Evolutionary conservation across 331 rosid species (phyloP).

Genomic region (Acacia concinna): DNA sequence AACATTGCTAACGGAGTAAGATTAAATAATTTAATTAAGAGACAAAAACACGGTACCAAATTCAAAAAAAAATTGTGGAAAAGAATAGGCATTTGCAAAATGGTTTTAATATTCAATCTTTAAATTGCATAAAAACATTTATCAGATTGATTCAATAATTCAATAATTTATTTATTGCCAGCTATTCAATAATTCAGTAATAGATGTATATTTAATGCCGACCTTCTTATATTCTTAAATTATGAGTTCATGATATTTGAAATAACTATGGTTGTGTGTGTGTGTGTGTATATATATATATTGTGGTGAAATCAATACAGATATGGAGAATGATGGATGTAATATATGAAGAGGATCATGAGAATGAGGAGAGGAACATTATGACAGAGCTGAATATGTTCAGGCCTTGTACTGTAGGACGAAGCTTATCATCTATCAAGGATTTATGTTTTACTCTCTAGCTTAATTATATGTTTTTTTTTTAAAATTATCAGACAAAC

Average conservation of each 20-base stretch:
- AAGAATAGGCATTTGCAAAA: not conserved
- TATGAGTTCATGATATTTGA: not conserved
- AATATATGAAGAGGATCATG: not conserved
- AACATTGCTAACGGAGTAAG: not conserved
- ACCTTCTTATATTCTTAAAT: not conserved
- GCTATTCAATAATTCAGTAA: too few species aligned
- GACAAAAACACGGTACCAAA: not conserved
- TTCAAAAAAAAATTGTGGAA: not conserved
- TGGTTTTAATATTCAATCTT: not conserved
- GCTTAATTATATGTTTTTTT: not conserved
- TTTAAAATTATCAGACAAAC: not conserved
- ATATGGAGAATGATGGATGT: conserved; percentile 2
- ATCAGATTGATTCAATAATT: not conserved
- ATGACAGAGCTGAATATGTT: not conserved
- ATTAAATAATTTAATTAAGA: too few species aligned
- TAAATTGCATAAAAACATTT: not conserved
- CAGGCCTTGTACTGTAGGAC: not conserved
- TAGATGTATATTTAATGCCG: not conserved
- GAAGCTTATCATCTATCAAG: not conserved
- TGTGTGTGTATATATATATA: too few species aligned
- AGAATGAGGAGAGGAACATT: not conserved
- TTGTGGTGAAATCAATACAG: not conserved
- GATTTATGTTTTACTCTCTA: not conserved
- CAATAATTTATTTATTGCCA: too few species aligned
- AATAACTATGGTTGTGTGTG: not conserved